Base-by-base conservation (phyloP, 495 filamentous ascomycete genomes). In the Haplographium delicatum region DNA sequence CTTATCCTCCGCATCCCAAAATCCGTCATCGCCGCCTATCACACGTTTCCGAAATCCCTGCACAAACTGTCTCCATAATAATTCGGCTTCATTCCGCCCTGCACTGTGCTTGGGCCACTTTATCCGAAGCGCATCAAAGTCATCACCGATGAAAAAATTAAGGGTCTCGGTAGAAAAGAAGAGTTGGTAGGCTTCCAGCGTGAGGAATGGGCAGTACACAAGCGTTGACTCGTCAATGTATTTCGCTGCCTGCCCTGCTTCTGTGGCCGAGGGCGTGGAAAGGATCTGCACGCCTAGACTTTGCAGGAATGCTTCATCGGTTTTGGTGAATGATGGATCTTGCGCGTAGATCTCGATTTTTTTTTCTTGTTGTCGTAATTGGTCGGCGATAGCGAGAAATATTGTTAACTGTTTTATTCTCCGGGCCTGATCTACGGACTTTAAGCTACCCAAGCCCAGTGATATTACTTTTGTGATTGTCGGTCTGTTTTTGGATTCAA, bases 271-370 rank as follows among this genome's bases (percentile, higher is more conserved):
- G 11, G 53, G 47, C 15, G 53, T 56, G 35, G 28, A 40, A 33
- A 56, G 53, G 20, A 57, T 47, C 7, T 51, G 18, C 2, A 57
- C 25, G 28, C 33, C 48, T 26, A 57, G 48, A n/a, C 22, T 47
- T 38, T 57, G 48, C 25, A 57, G 37, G 42, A 51, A 57, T 31
- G 35, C 40, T 26, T 57, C 33, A 38, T 57, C 54, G 19, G 24
- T 42, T 42, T 48, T 57, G 34, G 54, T 20, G 35, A 57, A 57
- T 15, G 49, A 53, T 22, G 54, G 54, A 18, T 57, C 54, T 34
- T 57, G 54, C 1, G 53, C 53, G 15, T 56, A 56, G 5, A 56
- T 27, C 27, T 51, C 26, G 25, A 56, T 2, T 27, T 51, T 18
- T 9, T 34, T 11, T n/a, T 37, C n/a, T 13, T 25, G 20, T 38